Base-by-base conservation (phyloP, 345 rosid genomes). In the Viola odorata region DNA sequence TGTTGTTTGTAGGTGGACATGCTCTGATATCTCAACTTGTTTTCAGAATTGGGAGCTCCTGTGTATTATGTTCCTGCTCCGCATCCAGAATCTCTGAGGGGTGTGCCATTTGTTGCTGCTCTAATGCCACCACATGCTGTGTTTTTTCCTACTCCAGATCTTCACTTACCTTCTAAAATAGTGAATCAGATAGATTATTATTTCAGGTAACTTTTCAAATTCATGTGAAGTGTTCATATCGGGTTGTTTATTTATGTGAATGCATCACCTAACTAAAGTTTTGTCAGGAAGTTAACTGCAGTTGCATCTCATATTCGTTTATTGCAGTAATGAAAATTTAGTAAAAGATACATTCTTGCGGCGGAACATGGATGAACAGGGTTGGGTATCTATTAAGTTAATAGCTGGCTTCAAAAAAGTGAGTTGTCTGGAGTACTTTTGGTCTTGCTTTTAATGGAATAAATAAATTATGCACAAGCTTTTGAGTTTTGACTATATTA, bases 381-480 rank as follows among this genome's bases (percentile, higher is more conserved):
- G 98, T 57, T 92, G 89, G 92, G 91, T 78, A 70, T 78, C 85
- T 10, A 66, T 92, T 58, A 64, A 63, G 63, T 69, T 84, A 59
- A 76, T 92, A 60, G 96, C 98, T 55, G 77, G 84, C 70, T 92
- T 92, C 81, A 87, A 82, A 7, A 85, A 76, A 82, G 98, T 91
- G 66, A 75, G 95, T 69, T 63, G 49, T 67, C 36, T 17, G 12
- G 49, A 37, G 41, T 57, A 15, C 55, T 68, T 65, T 36, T 72
- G 38, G 15, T 23, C 32, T 23, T 23, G 32, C 32, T 23, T 23
- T 23, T 23, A 23, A 23, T 23, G 32, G 32, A 23, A 2, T 23
- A 23, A 23, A 23, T 0, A 23, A 23, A 23, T 23, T 23, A 23
- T 23, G 32, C 32, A 23, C 32, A 0, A 23, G 32, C 32, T 23